phyloP scores from a whole-genome alignment of 139 green algal genomes.

The Coccomyxa sp. region DNA sequence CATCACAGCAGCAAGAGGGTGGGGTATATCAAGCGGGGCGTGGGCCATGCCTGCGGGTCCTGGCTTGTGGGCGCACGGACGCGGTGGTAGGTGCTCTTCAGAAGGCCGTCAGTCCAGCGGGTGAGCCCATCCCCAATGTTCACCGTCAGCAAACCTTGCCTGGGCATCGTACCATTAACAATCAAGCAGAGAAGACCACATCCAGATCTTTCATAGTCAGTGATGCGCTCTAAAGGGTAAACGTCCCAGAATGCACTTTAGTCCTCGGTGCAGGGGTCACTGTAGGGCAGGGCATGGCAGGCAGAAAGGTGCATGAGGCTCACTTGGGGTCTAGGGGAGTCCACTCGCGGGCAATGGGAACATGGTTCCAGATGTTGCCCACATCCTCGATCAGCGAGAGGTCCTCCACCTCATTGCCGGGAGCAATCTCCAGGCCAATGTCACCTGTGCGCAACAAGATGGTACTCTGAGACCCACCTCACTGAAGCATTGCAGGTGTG shows the following conservation, averaged over 20 bases:
- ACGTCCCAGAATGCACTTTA: too few species aligned
- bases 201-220: too few species aligned
- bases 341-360: conserved; percentile 23
- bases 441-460: conserved; percentile 7
- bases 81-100: conserved; percentile 36
- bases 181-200: too few species aligned
- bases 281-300: too few species aligned
- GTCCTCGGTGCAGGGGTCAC: too few species aligned
- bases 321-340: conserved; percentile 24
- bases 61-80: conserved; percentile 17
- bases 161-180: too few species aligned
- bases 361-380: conserved; percentile 31
- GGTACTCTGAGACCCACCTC: too few species aligned
- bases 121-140: conserved; percentile 31
- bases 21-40: too few species aligned
- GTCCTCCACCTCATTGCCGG: conserved; percentile 20
- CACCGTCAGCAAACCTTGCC: conserved; percentile 21
- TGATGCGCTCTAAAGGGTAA: too few species aligned
- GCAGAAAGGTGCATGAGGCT: neutral
- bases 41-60: conserved; percentile 17
- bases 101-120: conserved; percentile 24
- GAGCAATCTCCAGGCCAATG: conserved; percentile 30
- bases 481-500: too few species aligned
- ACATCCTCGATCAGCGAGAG: conserved; percentile 16
- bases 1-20: too few species aligned